Conservation (phyloP, 352 stramenopile species). For the Phytophthora pluvialis region DNA sequence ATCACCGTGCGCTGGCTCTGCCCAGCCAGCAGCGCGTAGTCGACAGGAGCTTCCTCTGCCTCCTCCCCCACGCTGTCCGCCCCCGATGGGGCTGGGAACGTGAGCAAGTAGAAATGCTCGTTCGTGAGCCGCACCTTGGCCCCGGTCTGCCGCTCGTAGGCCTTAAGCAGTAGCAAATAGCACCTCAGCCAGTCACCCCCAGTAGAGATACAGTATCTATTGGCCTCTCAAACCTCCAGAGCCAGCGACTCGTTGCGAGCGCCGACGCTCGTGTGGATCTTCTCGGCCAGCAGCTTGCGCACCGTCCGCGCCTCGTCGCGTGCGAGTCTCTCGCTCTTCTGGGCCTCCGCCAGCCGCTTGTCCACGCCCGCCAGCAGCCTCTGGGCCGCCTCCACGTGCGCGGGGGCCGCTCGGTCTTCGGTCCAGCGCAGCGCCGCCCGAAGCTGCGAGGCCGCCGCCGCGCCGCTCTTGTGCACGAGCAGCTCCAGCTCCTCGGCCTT, state of each 20-base stretch:
- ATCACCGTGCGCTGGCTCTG: constrained; percentile 26
- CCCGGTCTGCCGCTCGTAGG: constrained; percentile 69
- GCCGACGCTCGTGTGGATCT: constrained; percentile 71
- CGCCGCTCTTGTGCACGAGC: constrained; percentile 60
- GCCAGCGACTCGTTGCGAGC: constrained; percentile 72
- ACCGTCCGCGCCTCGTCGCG: constrained; percentile 47
- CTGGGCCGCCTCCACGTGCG: constrained; percentile 39
- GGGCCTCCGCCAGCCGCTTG: constrained; percentile 47
- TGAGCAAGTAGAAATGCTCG: constrained; percentile 69
- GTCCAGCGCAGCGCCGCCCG: constrained; percentile 60
- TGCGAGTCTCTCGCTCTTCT: constrained; percentile 47
- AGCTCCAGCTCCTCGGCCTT: constrained; percentile 64
- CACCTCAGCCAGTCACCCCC: background rate
- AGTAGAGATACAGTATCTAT: background rate
- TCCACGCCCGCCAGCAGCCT: constrained; percentile 51
- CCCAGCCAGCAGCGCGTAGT: constrained; percentile 40
- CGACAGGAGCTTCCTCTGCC: constrained; percentile 1
- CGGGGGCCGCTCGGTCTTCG: constrained; percentile 29
- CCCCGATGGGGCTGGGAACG: constrained; percentile 44
- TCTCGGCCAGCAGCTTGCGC: constrained; percentile 53
- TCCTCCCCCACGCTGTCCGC: background rate
- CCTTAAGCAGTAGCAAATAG: constrained; percentile 20
- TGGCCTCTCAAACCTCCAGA: constrained; percentile 43
- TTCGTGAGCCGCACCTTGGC: constrained; percentile 68
- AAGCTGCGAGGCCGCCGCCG: constrained; percentile 43